Percentiles rank a stretch among this genome's conserved stretches.
These are phyloP conservation scores for Penicillium canescens DNA, from an alignment of 495 filamentous ascomycete genomes.

Conservation along the genomic window DNA sequence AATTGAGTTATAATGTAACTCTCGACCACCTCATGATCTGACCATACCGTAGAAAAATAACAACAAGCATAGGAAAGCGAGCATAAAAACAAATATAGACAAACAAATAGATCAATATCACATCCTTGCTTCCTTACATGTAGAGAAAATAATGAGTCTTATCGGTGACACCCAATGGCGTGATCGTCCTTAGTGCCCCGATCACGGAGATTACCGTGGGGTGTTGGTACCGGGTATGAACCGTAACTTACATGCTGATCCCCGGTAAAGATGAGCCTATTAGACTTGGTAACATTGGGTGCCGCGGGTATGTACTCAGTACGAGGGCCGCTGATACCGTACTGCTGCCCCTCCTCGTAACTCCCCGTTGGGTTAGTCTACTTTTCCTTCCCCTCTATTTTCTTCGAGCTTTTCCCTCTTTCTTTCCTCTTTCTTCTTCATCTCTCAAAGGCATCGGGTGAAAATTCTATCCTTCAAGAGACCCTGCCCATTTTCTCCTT, in stretches of 20 bases:
- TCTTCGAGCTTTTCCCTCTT: slow-evolving; percentile 27
- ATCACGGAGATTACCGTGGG: slow-evolving; percentile 8
- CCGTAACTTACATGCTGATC: slow-evolving; percentile 1
- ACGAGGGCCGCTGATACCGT: background rate
- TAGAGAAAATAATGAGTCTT: background rate
- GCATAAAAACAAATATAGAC: no score
- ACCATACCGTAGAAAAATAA: no score
- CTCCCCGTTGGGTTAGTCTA: slow-evolving; percentile 22
- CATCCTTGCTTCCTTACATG: no score
- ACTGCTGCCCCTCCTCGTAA: slow-evolving; percentile 22
- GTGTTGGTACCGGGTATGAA: background rate
- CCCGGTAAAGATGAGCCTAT: no score
- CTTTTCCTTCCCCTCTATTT: slow-evolving; percentile 28
- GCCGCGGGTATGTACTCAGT: background rate
- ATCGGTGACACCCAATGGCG: slow-evolving; percentile 6
- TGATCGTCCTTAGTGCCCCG: slow-evolving; percentile 3
- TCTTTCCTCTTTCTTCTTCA: slow-evolving; percentile 17
- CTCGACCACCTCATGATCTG: no score
- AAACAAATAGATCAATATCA: no score
- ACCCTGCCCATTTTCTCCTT: slow-evolving; percentile 18
- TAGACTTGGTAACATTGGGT: background rate
- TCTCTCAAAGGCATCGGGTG: slow-evolving; percentile 28
- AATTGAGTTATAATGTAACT: no score
- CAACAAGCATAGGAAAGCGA: no score
- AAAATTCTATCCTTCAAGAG: slow-evolving; percentile 19